Base-by-base conservation (phyloP, 192 early-diverging fungal species). In the Entophlyctis helioformis region DNA sequence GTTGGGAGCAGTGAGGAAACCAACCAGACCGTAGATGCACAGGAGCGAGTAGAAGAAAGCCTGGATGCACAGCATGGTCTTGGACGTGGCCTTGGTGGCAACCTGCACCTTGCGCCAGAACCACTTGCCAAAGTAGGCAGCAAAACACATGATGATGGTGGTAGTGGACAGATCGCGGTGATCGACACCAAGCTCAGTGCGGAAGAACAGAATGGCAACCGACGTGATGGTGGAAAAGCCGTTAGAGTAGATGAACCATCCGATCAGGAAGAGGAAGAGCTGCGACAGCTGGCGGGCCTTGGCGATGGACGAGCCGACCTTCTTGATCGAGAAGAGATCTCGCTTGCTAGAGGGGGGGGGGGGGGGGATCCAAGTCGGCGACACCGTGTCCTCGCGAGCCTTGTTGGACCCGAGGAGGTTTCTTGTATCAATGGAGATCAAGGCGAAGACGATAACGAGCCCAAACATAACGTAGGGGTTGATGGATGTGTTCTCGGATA, bases 241-340 rank as follows among this genome's bases (percentile, higher is more conserved):
- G 40, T 87, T 83, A 5, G 80, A 69, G 47, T 78, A 69, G 43
- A 85, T 62, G 50, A 83, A 85, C 71, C 78, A 87, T 3, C 79
- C 64, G 8, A 82, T 36, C 8, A 87, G 59, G 54, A 82, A 84
- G 41, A 67, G 57, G 54, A 82, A 81, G 1, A 72, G 59, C 20
- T 74, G 59, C 20, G 60, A 39, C 15, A 85, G 61, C 39, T 69
- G 51, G 24, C 60, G 55, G n/a, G 37, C 37, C 21, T n/a, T 39
- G n/a, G n/a, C 3, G n/a, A 39, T 19, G 37, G 37, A 8, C 21
- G 4, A 6, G 37, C 4, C 4, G n/a, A n/a, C n/a, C n/a, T n/a
- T n/a, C n/a, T n/a, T n/a, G n/a, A n/a, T n/a, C n/a, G n/a, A n/a
- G n/a, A n/a, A n/a, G n/a, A n/a, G n/a, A n/a, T n/a, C n/a, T n/a